Base-by-base conservation (phyloP, 352 stramenopile species). In the Aphanomyces invadans region DNA sequence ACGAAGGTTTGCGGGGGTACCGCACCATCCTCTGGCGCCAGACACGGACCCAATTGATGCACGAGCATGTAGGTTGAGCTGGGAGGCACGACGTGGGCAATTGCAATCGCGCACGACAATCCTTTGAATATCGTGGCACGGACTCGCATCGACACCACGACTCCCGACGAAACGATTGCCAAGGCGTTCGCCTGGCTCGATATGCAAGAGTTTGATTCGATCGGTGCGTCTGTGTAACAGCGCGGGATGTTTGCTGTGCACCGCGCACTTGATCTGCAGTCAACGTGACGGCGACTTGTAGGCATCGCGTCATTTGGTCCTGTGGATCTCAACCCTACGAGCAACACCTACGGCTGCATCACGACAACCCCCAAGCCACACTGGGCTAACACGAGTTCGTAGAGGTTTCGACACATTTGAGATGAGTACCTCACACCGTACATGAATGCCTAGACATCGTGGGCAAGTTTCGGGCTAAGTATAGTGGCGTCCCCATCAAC, bases 231-330 rank as follows among this genome's bases (percentile, higher is more conserved):
- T n/a, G n/a, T n/a, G n/a, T n/a, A n/a, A n/a, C n/a, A n/a, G n/a
- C n/a, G 46, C 26, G 12, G 48, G 3, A 15, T 42, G 7, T 15
- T 72, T 62, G 11, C 21, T 52, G 33, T 45, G 21, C 21, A 54
- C 12, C 4, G 48, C 51, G 38, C 56, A 62, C 23, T 28, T 36
- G n/a, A 71, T 55, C 74, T 19, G 87, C 86, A 61, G 56, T 74
- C 42, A 67, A 76, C 28, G 48, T 26, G 26, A 19, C n/a, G 21
- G 68, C 21, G 21, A n/a, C 15, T 29, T n/a, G 11, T 87, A 70
- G 88, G 95, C 55, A 97, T 98, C 71, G 95, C 92, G 38, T 97
- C 87, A 49, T 99, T 98, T 73, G 93, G 92, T 26, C 92, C 91
- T 33, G 84, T 98, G 49, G 89, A 97, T 71, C 78, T 95, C 36